Conservation (phyloP, 2,329 filamentous ascomycete species). For the Scopulariopsis brevicaulis region DNA sequence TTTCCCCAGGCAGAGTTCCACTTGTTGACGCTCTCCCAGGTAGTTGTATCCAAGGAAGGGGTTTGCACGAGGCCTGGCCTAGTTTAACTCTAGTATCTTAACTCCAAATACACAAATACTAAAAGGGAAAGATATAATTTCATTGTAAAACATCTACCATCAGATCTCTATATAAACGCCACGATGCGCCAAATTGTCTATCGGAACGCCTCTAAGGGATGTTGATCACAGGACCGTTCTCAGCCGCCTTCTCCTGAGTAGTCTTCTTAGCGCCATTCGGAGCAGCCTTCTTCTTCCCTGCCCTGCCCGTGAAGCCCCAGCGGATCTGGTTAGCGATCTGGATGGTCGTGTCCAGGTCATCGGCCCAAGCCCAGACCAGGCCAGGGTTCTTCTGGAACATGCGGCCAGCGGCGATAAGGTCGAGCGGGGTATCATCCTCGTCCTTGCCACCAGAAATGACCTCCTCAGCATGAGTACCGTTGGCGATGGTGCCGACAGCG, state of each 20-base stretch:
- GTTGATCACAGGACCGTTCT: background rate
- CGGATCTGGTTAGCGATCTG: conserved; percentile 39
- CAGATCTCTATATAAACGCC: too few relatives aligned
- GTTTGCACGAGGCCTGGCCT: too few relatives aligned
- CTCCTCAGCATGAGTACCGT: conserved; percentile 31
- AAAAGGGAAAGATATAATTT: too few relatives aligned
- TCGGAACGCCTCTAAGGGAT: background rate
- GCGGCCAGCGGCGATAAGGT: conserved; percentile 36
- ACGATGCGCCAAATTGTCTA: too few relatives aligned
- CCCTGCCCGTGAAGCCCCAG: conserved; percentile 39
- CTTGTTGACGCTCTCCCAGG: too few relatives aligned
- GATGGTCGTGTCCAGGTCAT: conserved; percentile 36
- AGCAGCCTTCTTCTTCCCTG: conserved; percentile 5
- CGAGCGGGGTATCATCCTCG: conserved; percentile 27
- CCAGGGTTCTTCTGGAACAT: conserved; percentile 49
- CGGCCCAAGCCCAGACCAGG: conserved; percentile 41
- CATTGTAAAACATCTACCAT: too few relatives aligned
- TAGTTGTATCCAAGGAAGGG: too few relatives aligned
- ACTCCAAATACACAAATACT: too few relatives aligned
- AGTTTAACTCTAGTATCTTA: too few relatives aligned
- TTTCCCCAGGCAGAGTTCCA: too few relatives aligned
- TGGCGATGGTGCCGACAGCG: conserved; percentile 36
- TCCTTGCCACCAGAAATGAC: conserved; percentile 24
- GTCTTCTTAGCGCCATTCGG: background rate
- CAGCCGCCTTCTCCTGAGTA: background rate